phyloP scores from a whole-genome alignment of 768 basidiomycete genomes.

The Tricholoma saponaceum region DNA sequence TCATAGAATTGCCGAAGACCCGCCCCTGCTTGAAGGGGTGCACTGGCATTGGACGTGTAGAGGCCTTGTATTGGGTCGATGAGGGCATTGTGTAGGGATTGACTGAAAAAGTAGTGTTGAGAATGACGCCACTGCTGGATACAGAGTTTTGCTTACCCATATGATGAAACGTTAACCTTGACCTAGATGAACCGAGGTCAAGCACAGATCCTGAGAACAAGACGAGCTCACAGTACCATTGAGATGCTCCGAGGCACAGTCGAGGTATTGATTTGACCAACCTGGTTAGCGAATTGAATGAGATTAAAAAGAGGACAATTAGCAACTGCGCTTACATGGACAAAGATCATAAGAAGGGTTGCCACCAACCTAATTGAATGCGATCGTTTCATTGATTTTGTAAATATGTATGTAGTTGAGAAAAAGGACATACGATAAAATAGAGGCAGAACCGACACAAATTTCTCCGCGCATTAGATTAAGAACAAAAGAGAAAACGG shows the following conservation, averaged over 20 bases:
- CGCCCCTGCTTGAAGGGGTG: conserved; percentile 48
- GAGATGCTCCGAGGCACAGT: conserved; percentile 65
- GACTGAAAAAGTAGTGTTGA: conserved; percentile 28
- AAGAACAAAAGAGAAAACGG: conserved; percentile 10
- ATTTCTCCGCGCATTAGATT: conserved; percentile 66
- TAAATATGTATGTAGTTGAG: conserved; percentile 13
- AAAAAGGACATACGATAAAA: conserved; percentile 58
- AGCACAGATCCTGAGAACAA: background rate
- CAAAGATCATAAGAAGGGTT: conserved; percentile 70
- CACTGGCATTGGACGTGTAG: conserved; percentile 62
- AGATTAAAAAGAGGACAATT: conserved; percentile 10
- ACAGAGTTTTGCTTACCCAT: conserved; percentile 49
- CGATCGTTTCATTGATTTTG: conserved; percentile 14
- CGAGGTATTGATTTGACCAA: conserved; percentile 80
- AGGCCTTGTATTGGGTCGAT: conserved; percentile 58
- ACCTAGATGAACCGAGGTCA: conserved; percentile 36
- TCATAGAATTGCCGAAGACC: conserved; percentile 71
- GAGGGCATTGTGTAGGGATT: conserved; percentile 45
- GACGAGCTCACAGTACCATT: conserved; percentile 48
- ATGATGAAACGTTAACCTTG: conserved; percentile 64
- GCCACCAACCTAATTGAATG: conserved; percentile 35
- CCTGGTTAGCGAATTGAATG: conserved; percentile 38
- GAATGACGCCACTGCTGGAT: conserved; percentile 2
- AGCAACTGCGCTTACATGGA: conserved; percentile 54
- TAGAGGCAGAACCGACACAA: conserved; percentile 66